phyloP scores from a whole-genome alignment of 371 early-diverging fungal species.

The Syncephalastrum contaminatum region DNA sequence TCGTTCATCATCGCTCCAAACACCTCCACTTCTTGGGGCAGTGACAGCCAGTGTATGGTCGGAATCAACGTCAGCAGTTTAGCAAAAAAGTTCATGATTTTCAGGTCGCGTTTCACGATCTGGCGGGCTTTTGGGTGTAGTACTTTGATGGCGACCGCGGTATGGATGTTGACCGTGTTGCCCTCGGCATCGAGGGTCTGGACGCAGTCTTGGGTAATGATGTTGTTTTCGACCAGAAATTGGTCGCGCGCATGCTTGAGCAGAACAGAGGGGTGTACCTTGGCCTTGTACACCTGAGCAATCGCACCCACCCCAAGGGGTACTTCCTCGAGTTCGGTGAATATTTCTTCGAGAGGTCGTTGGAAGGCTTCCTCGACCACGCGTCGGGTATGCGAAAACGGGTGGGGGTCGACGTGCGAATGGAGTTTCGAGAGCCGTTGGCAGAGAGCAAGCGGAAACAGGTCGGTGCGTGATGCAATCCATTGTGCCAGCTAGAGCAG shows the following conservation, averaged over 20 bases:
- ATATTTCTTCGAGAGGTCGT: slow-evolving; percentile 66
- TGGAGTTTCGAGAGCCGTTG: slow-evolving; percentile 78
- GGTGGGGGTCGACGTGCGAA: slow-evolving; percentile 77
- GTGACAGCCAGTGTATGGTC: slow-evolving; percentile 75
- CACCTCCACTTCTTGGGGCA: slow-evolving; percentile 84
- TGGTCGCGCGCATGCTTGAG: slow-evolving; percentile 20
- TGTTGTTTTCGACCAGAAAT: slow-evolving; percentile 20
- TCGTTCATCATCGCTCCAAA: slow-evolving; percentile 93
- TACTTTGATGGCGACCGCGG: slow-evolving; percentile 90
- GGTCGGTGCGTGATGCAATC: slow-evolving; percentile 91
- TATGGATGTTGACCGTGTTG: slow-evolving; percentile 38
- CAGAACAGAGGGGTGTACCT: slow-evolving; percentile 52
- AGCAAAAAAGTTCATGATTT: slow-evolving; percentile 75
- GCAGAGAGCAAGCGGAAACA: slow-evolving; percentile 84
- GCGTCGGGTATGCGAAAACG: slow-evolving; percentile 63
- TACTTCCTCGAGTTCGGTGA: slow-evolving; percentile 68
- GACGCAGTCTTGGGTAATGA: slow-evolving; percentile 35
- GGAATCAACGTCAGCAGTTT: slow-evolving; percentile 68
- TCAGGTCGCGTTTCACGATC: slow-evolving; percentile 76
- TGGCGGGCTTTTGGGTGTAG: slow-evolving; percentile 81
- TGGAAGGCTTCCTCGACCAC: slow-evolving; percentile 67
- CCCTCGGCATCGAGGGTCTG: slow-evolving; percentile 26
- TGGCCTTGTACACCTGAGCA: slow-evolving; percentile 87
- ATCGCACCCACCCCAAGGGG: slow-evolving; percentile 96
- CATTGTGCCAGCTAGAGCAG: slow-evolving; percentile 85